A percentile compares a stretch with the other conserved stretches of the same genome.
phyloP scores from a whole-genome alignment of 352 stramenopile species.

The Phytopythium mirpurense region DNA sequence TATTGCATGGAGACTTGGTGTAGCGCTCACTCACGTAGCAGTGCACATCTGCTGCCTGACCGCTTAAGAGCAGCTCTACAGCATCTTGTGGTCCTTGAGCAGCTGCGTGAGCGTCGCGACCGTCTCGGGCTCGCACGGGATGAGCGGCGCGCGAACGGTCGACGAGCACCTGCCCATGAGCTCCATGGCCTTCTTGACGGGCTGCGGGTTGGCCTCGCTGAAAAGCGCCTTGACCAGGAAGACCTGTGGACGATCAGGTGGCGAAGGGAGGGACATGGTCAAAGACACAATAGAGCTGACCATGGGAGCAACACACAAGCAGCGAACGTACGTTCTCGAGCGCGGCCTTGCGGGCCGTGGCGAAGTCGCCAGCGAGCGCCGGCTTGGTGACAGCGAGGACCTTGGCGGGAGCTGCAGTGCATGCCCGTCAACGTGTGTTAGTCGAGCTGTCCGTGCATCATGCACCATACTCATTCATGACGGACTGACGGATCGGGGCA shows the following conservation, averaged over 20 bases:
- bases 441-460: no score
- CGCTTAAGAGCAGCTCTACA: no score
- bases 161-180: conserved; percentile 82
- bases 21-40: no score
- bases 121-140: conserved; percentile 63
- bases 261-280: no score
- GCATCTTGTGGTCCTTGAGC: conserved; percentile 71
- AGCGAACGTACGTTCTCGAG: conserved; percentile 64
- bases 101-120: conserved; percentile 56
- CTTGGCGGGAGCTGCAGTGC: conserved; percentile 64
- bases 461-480: no score
- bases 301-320: neutral
- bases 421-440: conserved; percentile 6
- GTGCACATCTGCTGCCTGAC: no score
- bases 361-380: conserved; percentile 79
- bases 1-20: neutral
- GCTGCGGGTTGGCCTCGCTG: conserved; percentile 89
- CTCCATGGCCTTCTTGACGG: conserved; percentile 89
- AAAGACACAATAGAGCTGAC: no score
- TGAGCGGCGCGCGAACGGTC: conserved; percentile 68
- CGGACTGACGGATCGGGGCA: no score
- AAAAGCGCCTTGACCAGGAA: conserved; percentile 90
- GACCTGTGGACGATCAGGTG: conserved; percentile 45
- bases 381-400: conserved; percentile 79
- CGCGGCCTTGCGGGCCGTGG: conserved; percentile 72